phyloP scores from a whole-genome alignment of 495 filamentous ascomycete genomes.

The Podospora anserina region DNA sequence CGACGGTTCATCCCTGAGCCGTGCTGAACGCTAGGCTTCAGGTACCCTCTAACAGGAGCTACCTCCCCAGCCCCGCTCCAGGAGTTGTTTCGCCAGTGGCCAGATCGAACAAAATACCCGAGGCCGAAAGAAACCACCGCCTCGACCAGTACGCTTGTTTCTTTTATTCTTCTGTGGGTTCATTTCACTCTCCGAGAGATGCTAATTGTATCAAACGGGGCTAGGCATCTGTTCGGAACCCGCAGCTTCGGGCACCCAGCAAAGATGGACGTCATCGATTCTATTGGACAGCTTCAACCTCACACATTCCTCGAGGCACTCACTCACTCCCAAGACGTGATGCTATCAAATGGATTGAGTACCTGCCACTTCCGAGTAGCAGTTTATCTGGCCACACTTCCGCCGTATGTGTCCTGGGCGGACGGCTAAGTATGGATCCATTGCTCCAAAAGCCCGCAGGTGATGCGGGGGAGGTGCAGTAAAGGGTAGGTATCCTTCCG shows the following conservation, averaged over 20 bases:
- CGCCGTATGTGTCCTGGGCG: background rate
- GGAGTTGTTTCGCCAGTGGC: slow-evolving; percentile 1
- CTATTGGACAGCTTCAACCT: background rate
- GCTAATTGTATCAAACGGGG: background rate
- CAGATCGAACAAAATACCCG: background rate
- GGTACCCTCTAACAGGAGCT: slow-evolving; percentile 10
- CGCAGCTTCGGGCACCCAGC: background rate
- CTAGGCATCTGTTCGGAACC: background rate
- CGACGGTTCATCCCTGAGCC: slow-evolving; percentile 1
- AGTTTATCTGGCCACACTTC: slow-evolving; percentile 7
- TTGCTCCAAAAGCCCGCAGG: too few relatives aligned
- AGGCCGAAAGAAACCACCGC: background rate
- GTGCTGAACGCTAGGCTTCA: background rate
- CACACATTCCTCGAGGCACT: background rate
- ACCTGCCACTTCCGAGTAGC: slow-evolving; percentile 4
- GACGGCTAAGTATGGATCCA: background rate
- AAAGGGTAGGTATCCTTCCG: slow-evolving; percentile 7
- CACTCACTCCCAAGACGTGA: too few relatives aligned
- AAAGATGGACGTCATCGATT: background rate
- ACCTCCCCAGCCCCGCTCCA: background rate
- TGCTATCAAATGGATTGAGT: background rate
- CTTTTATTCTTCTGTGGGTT: background rate
- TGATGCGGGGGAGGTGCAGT: background rate
- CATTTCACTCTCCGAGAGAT: too few relatives aligned
- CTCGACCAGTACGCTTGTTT: background rate